A percentile compares a stretch with the other conserved stretches of the same genome.
These are phyloP conservation scores for Cotoneaster glaucophyllus DNA, from an alignment of 306 rosid genomes.

Conservation along the genomic window DNA sequence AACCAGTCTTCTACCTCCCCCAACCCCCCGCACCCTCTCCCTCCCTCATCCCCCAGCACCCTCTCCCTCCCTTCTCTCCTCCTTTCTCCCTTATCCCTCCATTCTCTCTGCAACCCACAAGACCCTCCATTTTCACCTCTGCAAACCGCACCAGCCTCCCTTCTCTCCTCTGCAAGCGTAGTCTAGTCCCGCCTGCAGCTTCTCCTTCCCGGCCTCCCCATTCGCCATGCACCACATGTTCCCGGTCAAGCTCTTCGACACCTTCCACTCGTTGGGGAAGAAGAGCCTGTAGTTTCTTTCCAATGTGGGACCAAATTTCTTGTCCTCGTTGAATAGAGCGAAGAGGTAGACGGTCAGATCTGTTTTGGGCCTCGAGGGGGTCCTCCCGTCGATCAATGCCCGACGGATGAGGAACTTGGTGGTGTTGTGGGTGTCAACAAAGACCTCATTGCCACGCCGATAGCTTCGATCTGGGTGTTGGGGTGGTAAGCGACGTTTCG, in stretches of 20 bases:
- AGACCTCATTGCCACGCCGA: slow-evolving; percentile 93
- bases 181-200: slow-evolving; percentile 67
- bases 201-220: slow-evolving; percentile 18
- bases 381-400: slow-evolving; percentile 60
- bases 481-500: slow-evolving; percentile 73
- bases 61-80: too few species aligned
- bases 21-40: too few species aligned
- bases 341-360: slow-evolving; percentile 83
- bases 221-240: slow-evolving; percentile 87
- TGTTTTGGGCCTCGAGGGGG: slow-evolving; percentile 71
- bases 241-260: slow-evolving; percentile 62
- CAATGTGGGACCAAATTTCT: slow-evolving; percentile 69
- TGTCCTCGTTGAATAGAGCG: slow-evolving; percentile 85
- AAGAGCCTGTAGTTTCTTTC: slow-evolving; percentile 87
- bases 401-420: slow-evolving; percentile 75
- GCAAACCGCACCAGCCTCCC: too few species aligned
- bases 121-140: too few species aligned
- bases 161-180: too few species aligned
- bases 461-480: slow-evolving; percentile 76
- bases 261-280: slow-evolving; percentile 58
- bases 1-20: too few species aligned
- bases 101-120: too few species aligned
- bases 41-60: too few species aligned
- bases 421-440: slow-evolving; percentile 64
- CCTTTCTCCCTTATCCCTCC: too few species aligned